Evolutionary conservation across 176 grass and related monocot genomes (phyloP).

Genomic region (Microstegium vimineum): DNA sequence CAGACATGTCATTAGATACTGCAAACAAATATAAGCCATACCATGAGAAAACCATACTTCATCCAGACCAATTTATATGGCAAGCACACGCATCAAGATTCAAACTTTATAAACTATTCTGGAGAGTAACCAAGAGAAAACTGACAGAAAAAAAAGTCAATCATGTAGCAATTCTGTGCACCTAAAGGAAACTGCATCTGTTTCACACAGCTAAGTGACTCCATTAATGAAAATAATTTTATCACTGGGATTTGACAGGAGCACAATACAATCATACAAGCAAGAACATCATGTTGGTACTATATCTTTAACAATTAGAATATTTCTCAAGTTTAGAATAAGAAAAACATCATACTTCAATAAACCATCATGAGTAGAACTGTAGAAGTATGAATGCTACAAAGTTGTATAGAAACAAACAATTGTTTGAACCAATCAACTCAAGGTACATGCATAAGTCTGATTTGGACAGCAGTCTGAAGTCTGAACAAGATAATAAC

Average conservation of each 20-base stretch:
- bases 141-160: neutral
- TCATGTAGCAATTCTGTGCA: no score
- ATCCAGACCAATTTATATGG: neutral
- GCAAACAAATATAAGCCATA: neutral
- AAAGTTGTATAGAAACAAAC: neutral
- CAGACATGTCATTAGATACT: constrained; percentile 17
- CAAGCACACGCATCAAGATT: neutral
- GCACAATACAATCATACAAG: neutral
- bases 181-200: neutral
- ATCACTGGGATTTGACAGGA: neutral
- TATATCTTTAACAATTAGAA: neutral
- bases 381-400: neutral
- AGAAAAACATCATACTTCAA: neutral
- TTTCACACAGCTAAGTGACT: neutral
- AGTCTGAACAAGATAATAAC: neutral
- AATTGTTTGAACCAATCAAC: neutral
- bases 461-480: neutral
- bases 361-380: neutral
- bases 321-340: neutral
- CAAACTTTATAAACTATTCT: neutral
- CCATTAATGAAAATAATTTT: neutral
- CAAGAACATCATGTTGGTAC: neutral
- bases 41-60: neutral
- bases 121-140: neutral
- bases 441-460: neutral